These are phyloP conservation scores for Umbelopsis vinacea DNA, from an alignment of 192 early-diverging fungal species.

Conservation along the genomic window DNA sequence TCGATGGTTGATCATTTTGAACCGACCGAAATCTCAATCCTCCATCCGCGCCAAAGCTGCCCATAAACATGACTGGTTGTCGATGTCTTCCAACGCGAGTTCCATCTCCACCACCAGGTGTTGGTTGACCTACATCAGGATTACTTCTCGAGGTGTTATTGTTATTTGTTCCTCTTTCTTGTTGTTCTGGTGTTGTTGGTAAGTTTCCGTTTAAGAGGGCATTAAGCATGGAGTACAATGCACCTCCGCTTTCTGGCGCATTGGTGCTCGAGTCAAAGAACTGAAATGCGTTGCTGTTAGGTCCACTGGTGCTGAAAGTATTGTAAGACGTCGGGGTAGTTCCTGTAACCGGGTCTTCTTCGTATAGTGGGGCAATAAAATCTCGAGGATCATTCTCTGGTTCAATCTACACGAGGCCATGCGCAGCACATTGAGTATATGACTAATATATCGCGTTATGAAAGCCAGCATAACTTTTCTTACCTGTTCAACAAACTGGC, in stretches of 20 bases:
- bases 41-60: constrained; percentile 7
- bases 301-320: neutral
- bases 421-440: neutral
- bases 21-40: constrained; percentile 10
- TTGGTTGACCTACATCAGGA: neutral
- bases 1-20: neutral
- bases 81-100: neutral
- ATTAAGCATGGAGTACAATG: constrained; percentile 20
- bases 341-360: constrained; percentile 16
- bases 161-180: neutral
- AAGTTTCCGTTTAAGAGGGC: constrained; percentile 4
- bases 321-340: neutral
- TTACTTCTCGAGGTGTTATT: neutral
- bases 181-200: neutral
- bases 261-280: constrained; percentile 2
- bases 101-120: constrained; percentile 11
- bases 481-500: constrained; percentile 88
- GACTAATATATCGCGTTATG: neutral
- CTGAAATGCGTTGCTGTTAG: neutral
- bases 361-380: constrained; percentile 31
- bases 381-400: constrained; percentile 48
- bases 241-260: neutral
- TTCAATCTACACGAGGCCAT: constrained; percentile 40
- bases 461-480: neutral
- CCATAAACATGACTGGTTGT: constrained; percentile 19